phyloP scores from a whole-genome alignment of 2,329 filamentous ascomycete species.

The Alternaria sp. region DNA sequence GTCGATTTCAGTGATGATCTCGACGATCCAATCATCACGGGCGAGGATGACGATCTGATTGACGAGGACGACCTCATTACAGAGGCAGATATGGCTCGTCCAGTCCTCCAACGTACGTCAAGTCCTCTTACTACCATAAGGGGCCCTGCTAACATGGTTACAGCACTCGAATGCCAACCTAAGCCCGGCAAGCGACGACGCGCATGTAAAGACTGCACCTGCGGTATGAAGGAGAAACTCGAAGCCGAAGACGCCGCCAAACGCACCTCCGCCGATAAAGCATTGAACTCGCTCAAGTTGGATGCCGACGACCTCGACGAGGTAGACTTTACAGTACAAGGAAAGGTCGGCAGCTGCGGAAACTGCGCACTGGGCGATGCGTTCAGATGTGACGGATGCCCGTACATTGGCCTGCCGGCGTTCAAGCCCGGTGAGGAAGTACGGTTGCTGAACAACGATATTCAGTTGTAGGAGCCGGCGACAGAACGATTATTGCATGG shows the following conservation, averaged over 20 bases:
- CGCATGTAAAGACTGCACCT: constrained; percentile 98
- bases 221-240: constrained; percentile 84
- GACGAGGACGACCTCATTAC: constrained; percentile 88
- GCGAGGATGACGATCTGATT: constrained; percentile 81
- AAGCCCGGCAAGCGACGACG: constrained; percentile 87
- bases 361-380: constrained; percentile 95
- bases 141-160: constrained; percentile 10
- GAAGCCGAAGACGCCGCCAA: constrained; percentile 81
- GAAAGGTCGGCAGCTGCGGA: constrained; percentile 92
- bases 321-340: constrained; percentile 96
- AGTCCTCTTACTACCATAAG: background rate
- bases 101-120: constrained; percentile 79
- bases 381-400: constrained; percentile 68
- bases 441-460: constrained; percentile 80
- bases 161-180: constrained; percentile 84
- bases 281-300: constrained; percentile 72
- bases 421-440: constrained; percentile 99
- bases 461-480: constrained; percentile 68
- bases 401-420: constrained; percentile 88
- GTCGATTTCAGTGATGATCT: constrained; percentile 72
- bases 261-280: constrained; percentile 68
- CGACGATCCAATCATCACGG: constrained; percentile 57
- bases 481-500: background rate
- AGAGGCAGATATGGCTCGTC: constrained; percentile 80
- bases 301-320: constrained; percentile 80